Evolutionary conservation across 371 early-diverging fungal genomes (phyloP), one percentile per base, ranked within the genome.

Genomic region (Haplosporangium sp.): DNA sequence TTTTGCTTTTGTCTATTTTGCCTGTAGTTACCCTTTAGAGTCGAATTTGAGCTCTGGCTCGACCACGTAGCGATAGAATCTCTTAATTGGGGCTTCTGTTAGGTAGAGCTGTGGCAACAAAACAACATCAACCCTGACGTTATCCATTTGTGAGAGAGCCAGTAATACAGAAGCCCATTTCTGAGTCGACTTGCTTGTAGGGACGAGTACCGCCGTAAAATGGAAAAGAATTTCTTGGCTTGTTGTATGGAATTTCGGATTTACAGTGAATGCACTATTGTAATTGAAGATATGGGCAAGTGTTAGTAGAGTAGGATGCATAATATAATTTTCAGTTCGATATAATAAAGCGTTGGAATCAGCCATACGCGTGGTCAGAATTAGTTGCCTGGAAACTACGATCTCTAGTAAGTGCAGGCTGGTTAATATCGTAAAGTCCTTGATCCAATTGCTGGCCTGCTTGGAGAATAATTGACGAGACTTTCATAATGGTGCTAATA

Each of bases 61-160:
- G 71, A 93, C 87, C n/a, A 95, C 92, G 77, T 94, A 96, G 27
- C 97, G 92, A 76, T 96, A 97, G 85, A 97, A 97, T 10, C 95
- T 88, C 67, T 92, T 93, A 19, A 96, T 69, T 0, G 96, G 96
- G 13, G 93, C 72, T 65, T 93, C 90, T 1, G 82, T 83, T 27
- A 91, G 27, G 4, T 73, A 65, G 0, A 72, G 42, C 0, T 66
- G 47, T 10, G 96, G 94, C 59, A 87, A 90, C 35, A 96, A 71
- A 58, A 89, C 82, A 11, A 95, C 71, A 45, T 90, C 83, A 7
- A 95, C 84, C 64, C 86, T 85, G 7, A 93, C 89, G 27, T 89
- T 86, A 1, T 91, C 87, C 52, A 95, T 63, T 10, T 81, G 68
- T 3, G 91, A 79, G 40, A 96, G 72, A 0, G 88, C 86, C 63